Base-by-base conservation (phyloP, 768 basidiomycete species). In the Panellus pusillus region DNA sequence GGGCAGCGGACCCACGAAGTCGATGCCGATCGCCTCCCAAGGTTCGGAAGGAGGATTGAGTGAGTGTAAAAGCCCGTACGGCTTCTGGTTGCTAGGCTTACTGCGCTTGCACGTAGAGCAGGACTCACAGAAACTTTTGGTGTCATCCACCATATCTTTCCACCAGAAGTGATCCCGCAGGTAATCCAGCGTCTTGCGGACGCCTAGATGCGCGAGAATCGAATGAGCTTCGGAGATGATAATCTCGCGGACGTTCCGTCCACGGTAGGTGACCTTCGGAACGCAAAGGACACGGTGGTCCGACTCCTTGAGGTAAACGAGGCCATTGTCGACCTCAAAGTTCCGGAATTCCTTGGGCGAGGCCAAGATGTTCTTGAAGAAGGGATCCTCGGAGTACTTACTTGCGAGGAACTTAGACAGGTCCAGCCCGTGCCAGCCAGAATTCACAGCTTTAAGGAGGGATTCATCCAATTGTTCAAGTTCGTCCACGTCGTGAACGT, bases 171-270 rank as follows among this genome's bases (percentile, higher is more conserved):
- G 12, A 3, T 42, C 41, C 6, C 11, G 18, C 6, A 20, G 8
- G 13, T 19, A 42, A 9, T 42, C 41, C 2, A 42, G 11, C 1
- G 41, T 20, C 42, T 74, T 74, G 8, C 11, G 5, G 0, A 54
- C 11, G 2, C 72, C 70, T 0, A 74, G 17, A 37, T 74, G 73
- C 0, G 71, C 73, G 3, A 74, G 44, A 0, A 74, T 9, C 0
- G 68, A 69, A 32, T 74, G 72, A 0, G 70, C 72, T 15, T 72
- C 71, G 0, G 54, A 52, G 0, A 74, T 72, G 0, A 74, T 20
- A 44, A 44, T 47, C 43, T 72, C 72, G 0, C 64, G 47, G 0
- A 56, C 9, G 19, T 32, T 52, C 6, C 35, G 35, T 3, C 47
- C 47, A 2, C 13, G 24, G 17, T 44, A 38, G 6, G 32, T 24